Conservation (phyloP, 306 rosid genomes). For the Aeschynomene evenia region DNA sequence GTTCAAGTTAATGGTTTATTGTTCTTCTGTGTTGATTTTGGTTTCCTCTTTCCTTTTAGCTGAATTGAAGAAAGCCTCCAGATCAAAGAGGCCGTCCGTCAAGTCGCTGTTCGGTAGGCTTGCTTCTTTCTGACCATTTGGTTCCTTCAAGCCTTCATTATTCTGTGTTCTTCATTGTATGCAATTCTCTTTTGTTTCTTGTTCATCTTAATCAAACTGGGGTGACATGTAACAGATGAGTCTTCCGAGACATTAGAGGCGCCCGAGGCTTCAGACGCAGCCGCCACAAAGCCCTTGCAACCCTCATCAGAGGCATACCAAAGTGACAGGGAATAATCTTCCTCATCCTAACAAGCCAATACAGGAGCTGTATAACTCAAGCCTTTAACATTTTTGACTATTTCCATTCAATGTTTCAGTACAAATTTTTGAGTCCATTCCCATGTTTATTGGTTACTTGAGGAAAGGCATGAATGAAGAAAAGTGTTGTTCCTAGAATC, state of each 20-base stretch:
- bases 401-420: conserved; percentile 2
- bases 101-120: conserved; percentile 78
- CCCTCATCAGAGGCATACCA: conserved; percentile 45
- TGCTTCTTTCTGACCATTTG: neutral
- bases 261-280: conserved; percentile 41
- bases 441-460: conserved; percentile 23
- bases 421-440: conserved; percentile 28
- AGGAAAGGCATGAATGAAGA: conserved; percentile 15
- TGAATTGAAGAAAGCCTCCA: conserved; percentile 72
- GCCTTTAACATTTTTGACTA: conserved; percentile 14
- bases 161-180: neutral
- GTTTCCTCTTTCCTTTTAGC: conserved; percentile 45
- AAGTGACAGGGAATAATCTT: conserved; percentile 25
- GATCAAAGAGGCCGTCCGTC: conserved; percentile 72
- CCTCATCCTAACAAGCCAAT: conserved; percentile 35
- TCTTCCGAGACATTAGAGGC: conserved; percentile 45
- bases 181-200: neutral
- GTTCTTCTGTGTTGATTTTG: neutral
- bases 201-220: conserved; percentile 26
- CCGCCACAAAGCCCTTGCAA: conserved; percentile 48
- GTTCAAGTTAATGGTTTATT: neutral
- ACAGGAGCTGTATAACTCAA: conserved; percentile 20
- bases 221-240: conserved; percentile 50
- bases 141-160: neutral
- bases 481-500: conserved; percentile 27